These are phyloP conservation scores for Heliocybe sulcata DNA, from an alignment of 1,284 basidiomycete genomes.

Conservation along the genomic window DNA sequence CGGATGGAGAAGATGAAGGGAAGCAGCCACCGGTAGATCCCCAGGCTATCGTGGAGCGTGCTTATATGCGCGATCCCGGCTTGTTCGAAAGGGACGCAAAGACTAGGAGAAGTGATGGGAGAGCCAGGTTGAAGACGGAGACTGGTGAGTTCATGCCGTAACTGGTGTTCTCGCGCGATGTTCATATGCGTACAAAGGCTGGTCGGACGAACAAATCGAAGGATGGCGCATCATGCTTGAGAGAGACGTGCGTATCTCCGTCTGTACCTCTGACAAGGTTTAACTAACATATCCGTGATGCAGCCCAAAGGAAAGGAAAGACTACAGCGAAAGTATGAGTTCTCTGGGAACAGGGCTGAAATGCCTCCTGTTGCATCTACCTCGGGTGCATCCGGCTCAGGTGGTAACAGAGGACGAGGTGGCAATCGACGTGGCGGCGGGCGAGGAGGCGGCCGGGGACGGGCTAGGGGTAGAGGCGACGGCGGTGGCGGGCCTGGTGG, in stretches of 20 bases:
- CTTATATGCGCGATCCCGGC: slow-evolving; percentile 68
- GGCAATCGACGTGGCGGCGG: slow-evolving; percentile 25
- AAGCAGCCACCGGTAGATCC: slow-evolving; percentile 21
- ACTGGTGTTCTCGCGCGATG: background rate
- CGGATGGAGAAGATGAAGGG: slow-evolving; percentile 30
- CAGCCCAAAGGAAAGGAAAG: slow-evolving; percentile 67
- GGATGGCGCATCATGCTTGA: slow-evolving; percentile 88
- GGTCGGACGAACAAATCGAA: slow-evolving; percentile 78
- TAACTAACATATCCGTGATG: slow-evolving; percentile 3
- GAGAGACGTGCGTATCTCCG: slow-evolving; percentile 52
- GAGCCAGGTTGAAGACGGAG: slow-evolving; percentile 55
- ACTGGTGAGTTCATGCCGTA: slow-evolving; percentile 38
- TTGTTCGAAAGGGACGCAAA: slow-evolving; percentile 71
- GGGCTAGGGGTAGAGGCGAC: slow-evolving; percentile 27
- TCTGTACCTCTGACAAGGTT: slow-evolving; percentile 4
- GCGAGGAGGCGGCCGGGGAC: slow-evolving; percentile 22
- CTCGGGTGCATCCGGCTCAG: background rate
- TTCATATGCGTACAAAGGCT: slow-evolving; percentile 31
- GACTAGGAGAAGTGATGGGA: slow-evolving; percentile 60
- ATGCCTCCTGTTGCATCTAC: slow-evolving; percentile 10
- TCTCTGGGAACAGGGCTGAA: slow-evolving; percentile 49
- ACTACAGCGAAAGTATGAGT: slow-evolving; percentile 66
- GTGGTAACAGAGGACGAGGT: background rate
- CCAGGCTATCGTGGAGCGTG: slow-evolving; percentile 66
- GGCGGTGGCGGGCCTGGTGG: slow-evolving; percentile 22